A percentile compares a stretch with the other conserved stretches of the same genome.
Conservation (phyloP, 2,329 filamentous ascomycete genomes). For the Clarireedia homoeocarpa region DNA sequence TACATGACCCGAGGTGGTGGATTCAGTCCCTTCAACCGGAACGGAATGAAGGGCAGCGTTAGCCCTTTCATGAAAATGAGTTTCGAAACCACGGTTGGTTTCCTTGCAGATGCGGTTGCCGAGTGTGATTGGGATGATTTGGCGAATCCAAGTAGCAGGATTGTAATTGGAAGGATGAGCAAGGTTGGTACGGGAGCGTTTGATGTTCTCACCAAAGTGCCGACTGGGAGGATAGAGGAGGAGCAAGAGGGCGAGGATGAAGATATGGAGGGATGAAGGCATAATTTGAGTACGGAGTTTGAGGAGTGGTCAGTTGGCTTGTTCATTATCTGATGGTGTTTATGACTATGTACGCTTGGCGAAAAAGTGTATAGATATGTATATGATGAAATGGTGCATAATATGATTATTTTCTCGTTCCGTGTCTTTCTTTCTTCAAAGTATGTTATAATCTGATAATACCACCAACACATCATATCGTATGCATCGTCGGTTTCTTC, state of each 20-base stretch:
- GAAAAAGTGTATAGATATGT: conserved; percentile 8
- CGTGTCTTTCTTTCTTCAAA: too few relatives aligned
- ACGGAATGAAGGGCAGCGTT: conserved; percentile 75
- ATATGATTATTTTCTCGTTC: background rate
- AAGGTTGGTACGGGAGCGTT: conserved; percentile 86
- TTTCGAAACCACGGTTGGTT: conserved; percentile 93
- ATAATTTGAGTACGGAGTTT: conserved; percentile 6
- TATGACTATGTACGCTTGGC: background rate
- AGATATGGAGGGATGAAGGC: conserved; percentile 6
- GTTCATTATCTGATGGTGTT: background rate
- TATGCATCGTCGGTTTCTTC: too few relatives aligned
- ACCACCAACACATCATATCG: too few relatives aligned
- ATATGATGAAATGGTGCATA: conserved; percentile 5
- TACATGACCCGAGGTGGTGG: conserved; percentile 93
- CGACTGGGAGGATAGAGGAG: conserved; percentile 14
- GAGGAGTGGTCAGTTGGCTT: background rate
- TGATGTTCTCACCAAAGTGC: conserved; percentile 66
- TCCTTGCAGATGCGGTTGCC: conserved; percentile 85
- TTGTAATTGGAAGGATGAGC: conserved; percentile 78
- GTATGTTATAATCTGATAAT: too few relatives aligned
- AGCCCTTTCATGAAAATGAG: conserved; percentile 98
- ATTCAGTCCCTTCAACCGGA: conserved; percentile 88
- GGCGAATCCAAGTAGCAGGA: conserved; percentile 73
- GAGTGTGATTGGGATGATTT: conserved; percentile 89
- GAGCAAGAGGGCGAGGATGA: conserved; percentile 1